Conservation (phyloP, 495 filamentous ascomycete species). For the Arthonia radiata region DNA sequence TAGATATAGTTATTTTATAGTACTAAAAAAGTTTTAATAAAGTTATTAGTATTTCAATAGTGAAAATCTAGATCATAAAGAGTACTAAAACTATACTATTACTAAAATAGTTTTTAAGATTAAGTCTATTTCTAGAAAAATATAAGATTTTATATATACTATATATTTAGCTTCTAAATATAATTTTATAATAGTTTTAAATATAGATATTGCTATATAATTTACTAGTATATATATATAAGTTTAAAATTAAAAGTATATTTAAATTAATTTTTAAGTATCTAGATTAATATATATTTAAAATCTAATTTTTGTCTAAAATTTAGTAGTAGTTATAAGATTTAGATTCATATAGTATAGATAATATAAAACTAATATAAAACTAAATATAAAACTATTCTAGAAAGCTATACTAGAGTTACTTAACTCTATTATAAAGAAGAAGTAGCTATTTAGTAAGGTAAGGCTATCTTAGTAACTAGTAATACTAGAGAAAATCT, state of each 20-base stretch:
- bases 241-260: neutral
- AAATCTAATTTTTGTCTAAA: neutral
- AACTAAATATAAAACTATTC: too few species aligned
- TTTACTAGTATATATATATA: neutral
- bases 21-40: neutral
- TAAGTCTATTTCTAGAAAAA: neutral
- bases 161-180: neutral
- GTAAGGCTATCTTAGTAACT: too few species aligned
- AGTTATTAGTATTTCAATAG: neutral
- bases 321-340: neutral
- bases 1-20: too few species aligned
- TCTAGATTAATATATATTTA: neutral
- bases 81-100: neutral
- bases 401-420: too few species aligned
- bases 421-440: too few species aligned
- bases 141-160: neutral
- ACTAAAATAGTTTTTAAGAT: neutral
- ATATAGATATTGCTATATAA: neutral
- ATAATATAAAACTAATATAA: neutral
- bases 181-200: neutral
- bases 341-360: neutral
- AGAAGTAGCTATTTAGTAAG: too few species aligned
- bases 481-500: too few species aligned
- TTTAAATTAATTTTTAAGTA: neutral
- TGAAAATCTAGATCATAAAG: too few species aligned